phyloP scores from a whole-genome alignment of 2,329 filamentous ascomycete genomes.

The Penicillium olsonii region DNA sequence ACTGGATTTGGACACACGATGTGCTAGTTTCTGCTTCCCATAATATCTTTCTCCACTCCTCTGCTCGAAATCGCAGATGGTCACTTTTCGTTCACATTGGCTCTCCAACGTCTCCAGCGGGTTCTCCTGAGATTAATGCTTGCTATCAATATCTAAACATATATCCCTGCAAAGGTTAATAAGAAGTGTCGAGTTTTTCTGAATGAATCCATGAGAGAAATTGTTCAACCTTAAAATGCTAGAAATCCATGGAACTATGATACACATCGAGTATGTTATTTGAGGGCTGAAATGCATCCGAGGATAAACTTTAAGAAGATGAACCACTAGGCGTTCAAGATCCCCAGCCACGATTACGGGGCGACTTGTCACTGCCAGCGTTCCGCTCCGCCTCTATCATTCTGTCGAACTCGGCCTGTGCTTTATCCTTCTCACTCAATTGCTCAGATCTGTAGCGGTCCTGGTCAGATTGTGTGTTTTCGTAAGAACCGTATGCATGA shows the following conservation, averaged over 20 bases:
- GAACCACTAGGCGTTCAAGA: background rate
- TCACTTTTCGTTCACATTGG: background rate
- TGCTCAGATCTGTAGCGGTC: conserved; percentile 21
- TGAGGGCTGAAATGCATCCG: background rate
- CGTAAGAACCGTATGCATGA: conserved; percentile 1
- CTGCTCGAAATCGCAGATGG: conserved; percentile 10
- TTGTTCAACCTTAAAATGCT: background rate
- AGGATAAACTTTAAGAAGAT: background rate
- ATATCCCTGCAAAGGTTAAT: conserved; percentile 24
- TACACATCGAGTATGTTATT: background rate
- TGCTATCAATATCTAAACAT: conserved; percentile 7
- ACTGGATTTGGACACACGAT: background rate
- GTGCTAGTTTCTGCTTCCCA: background rate
- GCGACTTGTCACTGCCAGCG: conserved; percentile 17
- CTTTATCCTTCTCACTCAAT: conserved; percentile 37
- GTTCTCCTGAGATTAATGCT: background rate
- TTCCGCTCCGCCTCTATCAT: conserved; percentile 46
- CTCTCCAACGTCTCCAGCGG: no score
- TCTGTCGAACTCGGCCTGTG: conserved; percentile 46
- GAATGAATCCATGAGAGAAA: no score
- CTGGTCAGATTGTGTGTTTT: background rate
- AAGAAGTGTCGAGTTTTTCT: conserved; percentile 9
- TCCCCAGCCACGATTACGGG: conserved; percentile 19
- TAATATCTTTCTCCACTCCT: background rate
- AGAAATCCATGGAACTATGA: background rate